Evolutionary conservation across 805 yeast species (phyloP), one percentile per base, ranked within the genome.

Genomic region (Candida silvicultrix): DNA sequence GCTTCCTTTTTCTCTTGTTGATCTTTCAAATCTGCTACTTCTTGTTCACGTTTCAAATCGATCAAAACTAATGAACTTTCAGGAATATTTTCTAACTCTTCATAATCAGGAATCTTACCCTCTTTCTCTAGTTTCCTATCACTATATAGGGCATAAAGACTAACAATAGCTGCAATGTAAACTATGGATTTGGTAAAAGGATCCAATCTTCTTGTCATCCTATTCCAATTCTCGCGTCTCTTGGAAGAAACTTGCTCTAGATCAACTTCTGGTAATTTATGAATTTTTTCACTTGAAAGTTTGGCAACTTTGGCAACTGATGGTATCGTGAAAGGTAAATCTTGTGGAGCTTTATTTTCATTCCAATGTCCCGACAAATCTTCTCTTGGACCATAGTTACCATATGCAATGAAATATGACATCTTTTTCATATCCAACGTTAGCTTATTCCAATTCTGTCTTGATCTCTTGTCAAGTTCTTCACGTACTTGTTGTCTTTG

Each of bases 351-450:
- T 4, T 57, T 62, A 23, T 54, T 51, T n/a, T 69, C 60, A 46
- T 66, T 69, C 68, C 78, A 70, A 51, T 69, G 70, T 42, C 65
- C 63, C 16, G 64, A 63, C 45, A 83, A 74, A 19, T 76, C 75
- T 41, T 76, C 80, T 50, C 95, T 70, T 1, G 80, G 82, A 0
- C 89, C 94, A 73, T 85, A 78, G 41, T 82, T 70, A 2, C 90
- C 90, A 62, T 80, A 85, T 0, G 82, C 73, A 28, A 82, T 71
- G 65, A 73, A 81, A 59, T 79, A 83, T 10, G 78, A 73, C 51
- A 83, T 67, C 49, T 74, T 68, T 57, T 83, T 83, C 44, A 74
- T 74, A 43, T 75, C 71, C 12, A 49, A 49, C 4, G 77, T 68
- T 40, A 83, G 51, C 37, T 67, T 62, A 2, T 61, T 60, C 95